These are phyloP conservation scores for Sporothrix mexicana DNA, from an alignment of 2,329 filamentous ascomycete species.

Conservation along the genomic window DNA sequence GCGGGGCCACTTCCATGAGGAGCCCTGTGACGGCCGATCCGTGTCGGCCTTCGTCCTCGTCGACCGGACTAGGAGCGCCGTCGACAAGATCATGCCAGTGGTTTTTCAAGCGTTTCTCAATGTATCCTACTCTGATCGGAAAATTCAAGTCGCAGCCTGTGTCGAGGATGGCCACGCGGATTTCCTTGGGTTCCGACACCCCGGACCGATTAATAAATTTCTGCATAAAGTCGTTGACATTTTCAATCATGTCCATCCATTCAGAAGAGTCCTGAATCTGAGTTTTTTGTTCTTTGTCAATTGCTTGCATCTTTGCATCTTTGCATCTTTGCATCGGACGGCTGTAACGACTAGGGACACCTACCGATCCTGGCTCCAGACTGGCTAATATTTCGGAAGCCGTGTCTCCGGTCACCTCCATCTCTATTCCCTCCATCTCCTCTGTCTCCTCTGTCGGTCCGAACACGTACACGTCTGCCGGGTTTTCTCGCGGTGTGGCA, in stretches of 20 bases:
- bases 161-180: neutral
- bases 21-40: neutral
- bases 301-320: no score
- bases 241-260: neutral
- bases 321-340: no score
- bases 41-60: neutral
- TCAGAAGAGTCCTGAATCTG: no score
- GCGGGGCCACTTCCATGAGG: neutral
- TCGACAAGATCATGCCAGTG: neutral
- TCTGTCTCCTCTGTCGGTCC: no score
- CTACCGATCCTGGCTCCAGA: no score
- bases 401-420: no score
- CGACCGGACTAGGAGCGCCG: neutral
- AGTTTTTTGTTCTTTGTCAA: no score
- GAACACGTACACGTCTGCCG: no score
- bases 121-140: neutral
- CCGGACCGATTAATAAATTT: neutral
- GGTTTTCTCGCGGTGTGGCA: no score
- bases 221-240: neutral
- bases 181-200: neutral
- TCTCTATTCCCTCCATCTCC: no score
- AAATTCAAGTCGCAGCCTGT: neutral
- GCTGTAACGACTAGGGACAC: no score
- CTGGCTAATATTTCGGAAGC: no score
- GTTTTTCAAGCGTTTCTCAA: neutral